Conservation (phyloP, 805 yeast species). For the Saturnispora halmiae region DNA sequence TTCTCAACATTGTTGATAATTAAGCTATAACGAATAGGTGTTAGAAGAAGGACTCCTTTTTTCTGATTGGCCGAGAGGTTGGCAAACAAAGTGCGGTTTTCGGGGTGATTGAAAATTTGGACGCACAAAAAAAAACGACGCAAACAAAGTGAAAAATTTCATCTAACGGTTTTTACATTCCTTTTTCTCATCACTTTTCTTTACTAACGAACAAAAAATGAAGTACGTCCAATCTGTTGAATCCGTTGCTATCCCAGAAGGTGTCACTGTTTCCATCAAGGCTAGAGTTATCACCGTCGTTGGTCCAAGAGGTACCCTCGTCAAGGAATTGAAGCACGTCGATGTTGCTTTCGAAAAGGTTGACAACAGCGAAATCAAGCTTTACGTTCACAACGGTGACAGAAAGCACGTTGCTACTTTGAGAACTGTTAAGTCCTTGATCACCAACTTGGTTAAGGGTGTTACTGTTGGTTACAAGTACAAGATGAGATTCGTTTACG, state of each 20-base stretch:
- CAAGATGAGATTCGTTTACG: conserved; percentile 99
- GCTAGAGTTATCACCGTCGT: conserved; percentile 83
- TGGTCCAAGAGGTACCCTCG: conserved; percentile 96
- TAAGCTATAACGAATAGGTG: no score
- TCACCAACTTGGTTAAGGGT: conserved; percentile 93
- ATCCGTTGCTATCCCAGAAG: conserved; percentile 70
- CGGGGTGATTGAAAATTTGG: not conserved
- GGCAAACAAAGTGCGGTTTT: not conserved
- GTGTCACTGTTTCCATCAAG: conserved; percentile 83
- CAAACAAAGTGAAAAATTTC: conserved; percentile 1
- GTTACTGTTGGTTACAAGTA: conserved; percentile 98
- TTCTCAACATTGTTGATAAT: not conserved
- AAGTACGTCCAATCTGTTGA: conserved; percentile 57
- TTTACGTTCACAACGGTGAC: conserved; percentile 97
- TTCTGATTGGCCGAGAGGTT: not conserved
- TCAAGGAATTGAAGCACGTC: conserved; percentile 88
- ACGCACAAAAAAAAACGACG: conserved; percentile 9
- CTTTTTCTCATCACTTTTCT: not conserved
- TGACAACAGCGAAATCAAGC: conserved; percentile 62
- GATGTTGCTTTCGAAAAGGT: conserved; percentile 87
- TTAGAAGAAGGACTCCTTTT: no score
- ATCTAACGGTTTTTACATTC: not conserved
- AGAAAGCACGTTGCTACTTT: conserved; percentile 99
- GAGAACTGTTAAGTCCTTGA: conserved; percentile 95
- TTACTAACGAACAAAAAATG: conserved; percentile 28